Evolutionary conservation across 306 rosid species (phyloP), one percentile per base, ranked within the genome.

Genomic region (Sechiopsis laciniata): DNA sequence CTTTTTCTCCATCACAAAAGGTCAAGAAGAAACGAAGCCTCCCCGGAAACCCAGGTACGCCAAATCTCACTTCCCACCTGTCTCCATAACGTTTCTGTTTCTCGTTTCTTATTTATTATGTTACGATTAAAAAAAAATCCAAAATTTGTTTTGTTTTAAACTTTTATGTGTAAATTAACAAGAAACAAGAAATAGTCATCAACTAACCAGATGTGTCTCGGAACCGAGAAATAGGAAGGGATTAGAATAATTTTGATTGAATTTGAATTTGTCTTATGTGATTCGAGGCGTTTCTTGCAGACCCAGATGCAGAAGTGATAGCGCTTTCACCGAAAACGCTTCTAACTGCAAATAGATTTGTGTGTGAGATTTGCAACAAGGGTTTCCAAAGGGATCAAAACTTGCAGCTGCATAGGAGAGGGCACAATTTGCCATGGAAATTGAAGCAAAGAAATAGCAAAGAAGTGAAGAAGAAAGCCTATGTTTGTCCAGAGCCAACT

Each of bases 401-500:
- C 26, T 86, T 88, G 48, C 95, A 88, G 67, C 91, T 88, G 24
- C 95, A 88, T 24, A 88, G 89, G 64, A 88, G 95, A 80, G 95
- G 95, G 0, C 95, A 88, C 68, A 88, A 88, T 78, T 82, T 88
- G 0, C 95, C 95, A 12, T 88, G 95, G 95, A 88, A 86, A 82
- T 80, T 88, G 79, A 88, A 88, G 80, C 99, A 95, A 82, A 89
- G 96, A 55, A 89, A 63, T 85, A 82, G 53, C 87, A 91, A 88
- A 48, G 99, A 91, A 45, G 62, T 91, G 4, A 95, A 75, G 65
- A 95, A 91, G 85, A 91, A 77, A 78, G 99, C 95, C 2, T 95
- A 91, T 42, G 99, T 91, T 59, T 95, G 99, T 74, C 99, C 99
- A 15, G 99, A 91, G 76, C 90, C 96, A 20, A 80, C 95, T 3